Evolutionary conservation across 1,139 yeast genomes (phyloP).

Genomic region (Casaregolazyma lundiana): DNA sequence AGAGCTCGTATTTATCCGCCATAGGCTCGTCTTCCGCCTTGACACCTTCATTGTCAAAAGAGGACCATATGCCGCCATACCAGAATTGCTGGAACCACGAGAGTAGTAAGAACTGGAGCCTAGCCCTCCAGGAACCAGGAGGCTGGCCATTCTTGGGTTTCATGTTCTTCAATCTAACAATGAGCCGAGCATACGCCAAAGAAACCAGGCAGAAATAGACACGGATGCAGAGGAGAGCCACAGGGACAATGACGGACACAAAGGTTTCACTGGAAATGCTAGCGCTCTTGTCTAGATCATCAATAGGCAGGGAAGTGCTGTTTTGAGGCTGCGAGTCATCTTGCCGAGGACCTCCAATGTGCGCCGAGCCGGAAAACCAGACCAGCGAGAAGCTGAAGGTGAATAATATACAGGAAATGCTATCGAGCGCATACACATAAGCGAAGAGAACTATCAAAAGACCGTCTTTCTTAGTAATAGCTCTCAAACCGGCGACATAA

Average conservation of each 20-base stretch:
- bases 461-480: conserved; percentile 45
- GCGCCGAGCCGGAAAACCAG: conserved; percentile 53
- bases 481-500: conserved; percentile 56
- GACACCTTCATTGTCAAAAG: background rate
- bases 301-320: conserved; percentile 7
- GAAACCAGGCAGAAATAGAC: conserved; percentile 64
- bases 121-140: conserved; percentile 30
- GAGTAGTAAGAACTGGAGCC: conserved; percentile 28
- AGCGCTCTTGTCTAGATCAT: conserved; percentile 49
- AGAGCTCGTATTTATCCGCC: background rate
- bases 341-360: too few species aligned
- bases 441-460: conserved; percentile 57
- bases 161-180: conserved; percentile 33
- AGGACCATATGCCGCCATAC: conserved; percentile 46
- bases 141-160: conserved; percentile 34
- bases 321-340: conserved; percentile 11
- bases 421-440: conserved; percentile 60
- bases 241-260: conserved; percentile 55
- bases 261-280: conserved; percentile 67
- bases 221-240: conserved; percentile 50
- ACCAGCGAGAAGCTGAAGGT: conserved; percentile 67
- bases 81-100: conserved; percentile 33
- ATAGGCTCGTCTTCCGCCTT: conserved; percentile 5
- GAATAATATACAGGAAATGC: conserved; percentile 60
- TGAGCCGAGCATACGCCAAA: conserved; percentile 52